These are phyloP conservation scores for Heterobasidion occidentale DNA, from an alignment of 1,284 basidiomycete genomes.

Conservation along the genomic window DNA sequence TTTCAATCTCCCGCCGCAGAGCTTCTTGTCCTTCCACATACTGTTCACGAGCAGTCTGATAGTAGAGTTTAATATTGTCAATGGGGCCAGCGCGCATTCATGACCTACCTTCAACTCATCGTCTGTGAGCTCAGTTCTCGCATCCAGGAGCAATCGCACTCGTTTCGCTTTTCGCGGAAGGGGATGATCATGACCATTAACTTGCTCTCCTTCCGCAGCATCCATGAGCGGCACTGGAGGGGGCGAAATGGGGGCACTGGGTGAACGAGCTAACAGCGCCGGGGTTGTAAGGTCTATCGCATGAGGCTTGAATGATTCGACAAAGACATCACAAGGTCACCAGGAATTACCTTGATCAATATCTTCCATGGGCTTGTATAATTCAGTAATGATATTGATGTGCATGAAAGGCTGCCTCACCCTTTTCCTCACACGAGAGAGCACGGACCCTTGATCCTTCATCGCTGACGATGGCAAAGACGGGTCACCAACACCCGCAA, in stretches of 20 bases:
- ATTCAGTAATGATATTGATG: background rate
- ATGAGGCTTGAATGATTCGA: too few species aligned
- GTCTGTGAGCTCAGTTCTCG: slow-evolving; percentile 68
- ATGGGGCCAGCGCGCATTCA: background rate
- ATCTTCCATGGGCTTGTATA: background rate
- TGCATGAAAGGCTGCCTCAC: background rate
- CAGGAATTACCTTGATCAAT: background rate
- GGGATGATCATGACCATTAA: slow-evolving; percentile 31
- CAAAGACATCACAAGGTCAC: background rate
- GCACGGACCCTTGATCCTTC: background rate
- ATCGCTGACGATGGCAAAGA: slow-evolving; percentile 3
- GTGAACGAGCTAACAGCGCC: too few species aligned
- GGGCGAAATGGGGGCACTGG: too few species aligned
- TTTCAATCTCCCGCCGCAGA: slow-evolving; percentile 40
- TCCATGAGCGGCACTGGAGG: background rate
- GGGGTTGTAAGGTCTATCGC: too few species aligned
- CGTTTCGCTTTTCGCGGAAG: slow-evolving; percentile 24
- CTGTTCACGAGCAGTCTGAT: slow-evolving; percentile 52
- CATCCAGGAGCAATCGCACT: slow-evolving; percentile 41
- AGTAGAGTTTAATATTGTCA: slow-evolving; percentile 4
- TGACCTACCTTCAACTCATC: slow-evolving; percentile 59
- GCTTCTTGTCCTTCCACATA: slow-evolving; percentile 57
- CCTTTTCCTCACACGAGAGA: slow-evolving; percentile 5
- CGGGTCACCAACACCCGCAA: slow-evolving; percentile 9
- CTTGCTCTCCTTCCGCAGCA: slow-evolving; percentile 3